These are phyloP conservation scores for Wickerhamiella spandovensis DNA, from an alignment of 805 yeast genomes.

Conservation along the genomic window DNA sequence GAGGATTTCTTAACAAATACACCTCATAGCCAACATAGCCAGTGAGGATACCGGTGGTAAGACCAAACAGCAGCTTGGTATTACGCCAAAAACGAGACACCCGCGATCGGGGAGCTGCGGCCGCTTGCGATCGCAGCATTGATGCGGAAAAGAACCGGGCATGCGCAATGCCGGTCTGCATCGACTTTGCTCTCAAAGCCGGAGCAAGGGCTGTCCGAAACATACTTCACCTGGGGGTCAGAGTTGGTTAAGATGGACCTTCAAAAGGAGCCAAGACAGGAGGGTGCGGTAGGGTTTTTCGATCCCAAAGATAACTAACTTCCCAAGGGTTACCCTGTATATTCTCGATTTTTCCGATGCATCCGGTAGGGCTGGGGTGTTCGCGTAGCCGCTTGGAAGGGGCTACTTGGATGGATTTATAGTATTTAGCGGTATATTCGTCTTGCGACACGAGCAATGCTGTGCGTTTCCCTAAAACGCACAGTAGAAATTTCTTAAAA, in stretches of 20 bases:
- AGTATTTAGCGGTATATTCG: too few relatives aligned
- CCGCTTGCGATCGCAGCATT: background rate
- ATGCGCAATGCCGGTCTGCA: background rate
- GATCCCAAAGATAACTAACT: background rate
- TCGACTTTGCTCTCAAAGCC: background rate
- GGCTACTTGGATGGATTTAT: too few relatives aligned
- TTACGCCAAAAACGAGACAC: background rate
- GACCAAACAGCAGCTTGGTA: slow-evolving; percentile 6
- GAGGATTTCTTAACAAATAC: slow-evolving; percentile 27
- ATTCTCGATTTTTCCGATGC: background rate
- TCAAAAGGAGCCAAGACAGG: too few relatives aligned
- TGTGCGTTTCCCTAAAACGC: background rate
- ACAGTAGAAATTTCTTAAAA: background rate
- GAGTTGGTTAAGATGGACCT: too few relatives aligned
- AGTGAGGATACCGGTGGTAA: slow-evolving; percentile 28
- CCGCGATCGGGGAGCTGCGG: background rate
- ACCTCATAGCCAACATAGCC: slow-evolving; percentile 47
- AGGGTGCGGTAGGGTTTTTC: background rate
- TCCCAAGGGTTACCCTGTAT: background rate
- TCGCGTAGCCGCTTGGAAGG: too few relatives aligned
- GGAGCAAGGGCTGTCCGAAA: background rate
- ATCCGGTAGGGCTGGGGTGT: background rate
- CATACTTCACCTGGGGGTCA: background rate
- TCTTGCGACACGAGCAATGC: too few relatives aligned
- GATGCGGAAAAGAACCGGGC: background rate